Evolutionary conservation across 1,139 yeast genomes (phyloP).

Genomic region (Sugiyamaella sp.): DNA sequence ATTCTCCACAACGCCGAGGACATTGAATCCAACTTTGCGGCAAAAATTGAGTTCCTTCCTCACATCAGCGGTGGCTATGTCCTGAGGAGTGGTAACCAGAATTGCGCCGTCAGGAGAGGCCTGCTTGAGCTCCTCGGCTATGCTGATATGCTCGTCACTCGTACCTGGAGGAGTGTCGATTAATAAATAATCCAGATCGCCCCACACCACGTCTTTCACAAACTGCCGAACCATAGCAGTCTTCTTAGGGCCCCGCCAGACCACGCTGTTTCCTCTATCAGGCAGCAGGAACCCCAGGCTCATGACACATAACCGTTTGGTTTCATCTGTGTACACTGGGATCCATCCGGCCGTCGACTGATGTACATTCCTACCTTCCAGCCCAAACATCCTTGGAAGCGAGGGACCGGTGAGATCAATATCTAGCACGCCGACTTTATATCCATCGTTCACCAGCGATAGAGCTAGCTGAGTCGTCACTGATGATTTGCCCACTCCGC

Average conservation of each 20-base stretch:
- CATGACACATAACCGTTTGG: conserved; percentile 57
- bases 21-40: conserved; percentile 74
- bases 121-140: conserved; percentile 83
- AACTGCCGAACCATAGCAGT: conserved; percentile 98
- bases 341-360: conserved; percentile 90
- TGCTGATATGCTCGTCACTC: conserved; percentile 95
- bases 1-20: conserved; percentile 89
- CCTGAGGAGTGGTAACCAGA: conserved; percentile 95
- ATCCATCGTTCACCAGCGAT: conserved; percentile 68
- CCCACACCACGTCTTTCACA: conserved; percentile 90
- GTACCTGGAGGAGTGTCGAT: conserved; percentile 99
- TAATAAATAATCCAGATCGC: conserved; percentile 72
- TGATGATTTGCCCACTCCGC: conserved; percentile 98
- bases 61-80: conserved; percentile 90
- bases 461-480: conserved; percentile 93
- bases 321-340: conserved; percentile 63
- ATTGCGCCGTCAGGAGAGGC: conserved; percentile 89
- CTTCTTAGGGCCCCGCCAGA: conserved; percentile 98
- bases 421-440: conserved; percentile 87
- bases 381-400: conserved; percentile 93
- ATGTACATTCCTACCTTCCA: conserved; percentile 75
- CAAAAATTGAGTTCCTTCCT: conserved; percentile 93
- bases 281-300: conserved; percentile 88
- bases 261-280: conserved; percentile 86
- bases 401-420: conserved; percentile 98